phyloP scores from a whole-genome alignment of 2,329 filamentous ascomycete genomes.

The Colletotrichum sp. region DNA sequence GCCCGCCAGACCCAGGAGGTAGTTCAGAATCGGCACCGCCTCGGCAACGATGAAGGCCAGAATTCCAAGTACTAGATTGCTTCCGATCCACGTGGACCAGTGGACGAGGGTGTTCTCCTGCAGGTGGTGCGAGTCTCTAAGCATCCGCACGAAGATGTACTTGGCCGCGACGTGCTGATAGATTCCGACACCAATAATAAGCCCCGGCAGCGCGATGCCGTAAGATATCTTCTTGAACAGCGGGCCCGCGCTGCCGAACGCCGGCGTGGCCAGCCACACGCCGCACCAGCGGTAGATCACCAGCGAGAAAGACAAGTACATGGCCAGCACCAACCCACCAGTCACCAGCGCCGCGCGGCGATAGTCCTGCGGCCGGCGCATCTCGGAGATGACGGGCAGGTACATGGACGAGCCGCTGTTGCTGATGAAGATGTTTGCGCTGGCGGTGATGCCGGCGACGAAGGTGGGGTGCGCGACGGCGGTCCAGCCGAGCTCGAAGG shows the following conservation, averaged over 20 bases:
- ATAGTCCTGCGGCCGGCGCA: constrained; percentile 29
- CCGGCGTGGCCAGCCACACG: constrained; percentile 46
- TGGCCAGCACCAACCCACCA: not conserved
- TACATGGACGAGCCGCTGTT: constrained; percentile 49
- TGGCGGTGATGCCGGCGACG: not conserved
- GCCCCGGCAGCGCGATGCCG: constrained; percentile 53
- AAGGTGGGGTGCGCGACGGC: constrained; percentile 31
- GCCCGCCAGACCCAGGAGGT: constrained; percentile 52
- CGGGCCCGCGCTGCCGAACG: constrained; percentile 47
- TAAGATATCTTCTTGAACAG: constrained; percentile 55
- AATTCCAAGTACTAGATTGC: constrained; percentile 49
- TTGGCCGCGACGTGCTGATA: constrained; percentile 58
- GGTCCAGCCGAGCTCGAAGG: constrained; percentile 33
- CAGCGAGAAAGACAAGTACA: not conserved
- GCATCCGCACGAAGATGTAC: constrained; percentile 54
- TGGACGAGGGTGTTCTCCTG: constrained; percentile 50
- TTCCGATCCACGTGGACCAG: constrained; percentile 50
- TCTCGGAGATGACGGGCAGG: constrained; percentile 57
- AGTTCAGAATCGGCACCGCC: constrained; percentile 58
- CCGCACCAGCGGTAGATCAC: constrained; percentile 51
- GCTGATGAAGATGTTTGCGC: constrained; percentile 50
- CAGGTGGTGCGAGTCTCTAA: constrained; percentile 48
- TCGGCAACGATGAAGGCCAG: constrained; percentile 47
- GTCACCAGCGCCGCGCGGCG: not conserved
- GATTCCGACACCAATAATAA: constrained; percentile 52